Conservation (phyloP, 352 stramenopile species). For the Phytopythium montanum region DNA sequence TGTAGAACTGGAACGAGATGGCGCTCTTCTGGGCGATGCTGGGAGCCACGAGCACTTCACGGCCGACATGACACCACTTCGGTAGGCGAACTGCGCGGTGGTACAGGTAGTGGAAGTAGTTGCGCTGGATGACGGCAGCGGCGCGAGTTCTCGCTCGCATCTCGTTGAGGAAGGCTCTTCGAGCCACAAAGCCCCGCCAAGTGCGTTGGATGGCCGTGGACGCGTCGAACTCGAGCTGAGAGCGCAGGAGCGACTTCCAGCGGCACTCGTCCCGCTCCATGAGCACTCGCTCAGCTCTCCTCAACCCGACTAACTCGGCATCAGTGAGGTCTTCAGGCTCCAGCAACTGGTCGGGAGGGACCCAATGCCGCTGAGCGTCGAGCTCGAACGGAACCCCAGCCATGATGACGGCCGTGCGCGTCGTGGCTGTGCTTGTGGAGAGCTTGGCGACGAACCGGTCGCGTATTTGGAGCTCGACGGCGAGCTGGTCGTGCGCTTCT, state of each 20-base stretch:
- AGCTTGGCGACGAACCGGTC: constrained; percentile 56
- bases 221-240: constrained; percentile 46
- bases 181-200: constrained; percentile 29
- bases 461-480: constrained; percentile 36
- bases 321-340: constrained; percentile 16
- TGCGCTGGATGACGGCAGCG: constrained; percentile 56
- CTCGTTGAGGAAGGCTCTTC: constrained; percentile 27
- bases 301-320: constrained; percentile 37
- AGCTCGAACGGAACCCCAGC: constrained; percentile 50
- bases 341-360: constrained; percentile 40
- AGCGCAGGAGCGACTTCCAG: constrained; percentile 44
- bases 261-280: constrained; percentile 66
- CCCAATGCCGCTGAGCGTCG: constrained; percentile 66
- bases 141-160: constrained; percentile 26
- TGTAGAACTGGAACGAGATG: constrained; percentile 77
- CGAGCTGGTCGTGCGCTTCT: constrained; percentile 14
- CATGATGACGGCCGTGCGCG: constrained; percentile 66
- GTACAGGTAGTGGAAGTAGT: constrained; percentile 75
- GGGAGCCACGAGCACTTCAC: constrained; percentile 60
- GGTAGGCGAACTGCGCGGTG: constrained; percentile 49
- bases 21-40: constrained; percentile 59
- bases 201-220: constrained; percentile 35
- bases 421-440: constrained; percentile 38
- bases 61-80: constrained; percentile 54
- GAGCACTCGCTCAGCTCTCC: constrained; percentile 48